Conservation (phyloP, 495 filamentous ascomycete genomes). For the Penicillium psychrofluorescens region DNA sequence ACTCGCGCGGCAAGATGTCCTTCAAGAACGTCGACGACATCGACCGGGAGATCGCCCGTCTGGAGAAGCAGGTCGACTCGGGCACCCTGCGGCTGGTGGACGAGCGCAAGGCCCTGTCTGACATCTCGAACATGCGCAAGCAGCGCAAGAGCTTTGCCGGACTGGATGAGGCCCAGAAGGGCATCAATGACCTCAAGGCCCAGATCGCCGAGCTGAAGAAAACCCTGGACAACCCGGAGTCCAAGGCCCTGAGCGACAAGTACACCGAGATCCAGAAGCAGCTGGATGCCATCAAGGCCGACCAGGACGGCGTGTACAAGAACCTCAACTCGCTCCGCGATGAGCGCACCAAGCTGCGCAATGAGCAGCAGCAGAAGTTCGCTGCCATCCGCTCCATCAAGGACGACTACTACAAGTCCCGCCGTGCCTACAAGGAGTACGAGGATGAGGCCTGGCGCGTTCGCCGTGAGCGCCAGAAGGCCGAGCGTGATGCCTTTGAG, state of each 20-base stretch:
- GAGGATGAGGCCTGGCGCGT: constrained; percentile 70
- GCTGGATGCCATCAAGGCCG: constrained; percentile 78
- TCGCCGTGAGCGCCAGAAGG: constrained; percentile 69
- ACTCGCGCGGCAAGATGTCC: constrained; percentile 60
- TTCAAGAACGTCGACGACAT: constrained; percentile 87
- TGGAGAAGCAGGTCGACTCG: constrained; percentile 77
- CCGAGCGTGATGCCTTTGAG: constrained; percentile 68
- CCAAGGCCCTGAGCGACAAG: constrained; percentile 75
- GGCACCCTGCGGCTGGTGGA: constrained; percentile 91
- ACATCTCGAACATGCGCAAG: constrained; percentile 76
- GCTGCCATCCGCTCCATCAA: constrained; percentile 71
- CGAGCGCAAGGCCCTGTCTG: constrained; percentile 85
- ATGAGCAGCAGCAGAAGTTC: constrained; percentile 79
- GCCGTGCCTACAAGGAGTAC: constrained; percentile 69
- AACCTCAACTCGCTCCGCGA: constrained; percentile 81
- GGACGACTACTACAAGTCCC: constrained; percentile 72
- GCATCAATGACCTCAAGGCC: constrained; percentile 74
- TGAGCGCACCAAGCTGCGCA: constrained; percentile 72
- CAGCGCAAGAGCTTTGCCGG: constrained; percentile 81
- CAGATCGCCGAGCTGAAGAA: constrained; percentile 82
- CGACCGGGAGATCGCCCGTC: constrained; percentile 67
- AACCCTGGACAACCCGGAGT: constrained; percentile 82
- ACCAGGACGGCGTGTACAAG: constrained; percentile 84
- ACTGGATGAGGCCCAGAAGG: constrained; percentile 74
- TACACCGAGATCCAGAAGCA: constrained; percentile 78